A percentile compares a stretch with the other conserved stretches of the same genome.
Evolutionary conservation across 2,329 filamentous ascomycete species (phyloP).

Genomic region (Penicillium sp.): DNA sequence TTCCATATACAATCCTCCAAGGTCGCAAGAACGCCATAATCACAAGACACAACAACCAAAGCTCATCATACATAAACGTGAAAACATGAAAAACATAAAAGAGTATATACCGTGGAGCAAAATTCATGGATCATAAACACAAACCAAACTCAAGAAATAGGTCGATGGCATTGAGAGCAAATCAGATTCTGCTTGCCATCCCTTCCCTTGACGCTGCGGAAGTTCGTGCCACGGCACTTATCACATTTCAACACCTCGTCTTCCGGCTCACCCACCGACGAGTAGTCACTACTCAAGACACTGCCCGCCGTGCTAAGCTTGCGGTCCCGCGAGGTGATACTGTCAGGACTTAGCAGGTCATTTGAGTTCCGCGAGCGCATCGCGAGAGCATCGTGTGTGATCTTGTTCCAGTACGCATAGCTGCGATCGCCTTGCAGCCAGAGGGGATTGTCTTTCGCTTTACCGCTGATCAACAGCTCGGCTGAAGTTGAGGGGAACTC

Average conservation of each 20-base stretch:
- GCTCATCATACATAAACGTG: not conserved
- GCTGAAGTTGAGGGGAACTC: constrained; percentile 18
- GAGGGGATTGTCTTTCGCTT: constrained; percentile 45
- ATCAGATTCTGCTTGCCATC: constrained; percentile 59
- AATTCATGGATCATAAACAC: constrained; percentile 2
- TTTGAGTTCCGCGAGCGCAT: constrained; percentile 26
- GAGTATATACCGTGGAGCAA: not conserved
- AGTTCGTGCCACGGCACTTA: constrained; percentile 63
- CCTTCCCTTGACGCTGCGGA: constrained; percentile 60
- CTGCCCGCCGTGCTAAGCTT: constrained; percentile 52
- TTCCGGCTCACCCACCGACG: constrained; percentile 42
- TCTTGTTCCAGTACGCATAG: constrained; percentile 57
- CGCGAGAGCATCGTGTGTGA: constrained; percentile 42
- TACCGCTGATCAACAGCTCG: constrained; percentile 26
- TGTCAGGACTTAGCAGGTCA: constrained; percentile 23
- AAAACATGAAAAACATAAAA: not conserved
- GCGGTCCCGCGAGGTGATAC: constrained; percentile 28
- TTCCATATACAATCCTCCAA: not conserved
- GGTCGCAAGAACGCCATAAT: not conserved
- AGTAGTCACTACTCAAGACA: constrained; percentile 60
- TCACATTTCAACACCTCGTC: constrained; percentile 58
- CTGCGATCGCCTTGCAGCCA: constrained; percentile 54
- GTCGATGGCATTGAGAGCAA: constrained; percentile 57
- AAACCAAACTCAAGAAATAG: constrained; percentile 23
- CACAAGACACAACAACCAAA: not conserved